phyloP scores from a whole-genome alignment of 768 basidiomycete genomes.

The Amanita thiersii region DNA sequence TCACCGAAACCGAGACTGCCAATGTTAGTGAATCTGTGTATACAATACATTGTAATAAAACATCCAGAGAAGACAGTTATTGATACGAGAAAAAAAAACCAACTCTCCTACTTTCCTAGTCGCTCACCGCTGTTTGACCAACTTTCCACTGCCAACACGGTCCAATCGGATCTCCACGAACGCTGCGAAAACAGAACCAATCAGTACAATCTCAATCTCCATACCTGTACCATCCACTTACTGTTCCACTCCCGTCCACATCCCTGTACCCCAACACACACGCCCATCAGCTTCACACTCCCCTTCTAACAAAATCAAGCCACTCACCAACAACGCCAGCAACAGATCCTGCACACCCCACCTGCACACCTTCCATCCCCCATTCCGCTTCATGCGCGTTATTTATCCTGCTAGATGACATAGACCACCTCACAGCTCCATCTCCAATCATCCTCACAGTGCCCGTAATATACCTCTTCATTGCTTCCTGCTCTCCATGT shows the following conservation, averaged over 20 bases:
- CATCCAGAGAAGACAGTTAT: too few relatives aligned
- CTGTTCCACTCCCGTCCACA: slow-evolving; percentile 47
- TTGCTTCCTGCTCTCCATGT: slow-evolving; percentile 16
- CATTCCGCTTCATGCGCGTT: slow-evolving; percentile 34
- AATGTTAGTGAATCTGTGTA: too few relatives aligned
- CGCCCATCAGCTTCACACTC: background rate
- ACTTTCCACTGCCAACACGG: slow-evolving; percentile 19
- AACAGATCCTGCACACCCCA: slow-evolving; percentile 47
- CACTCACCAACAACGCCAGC: slow-evolving; percentile 39
- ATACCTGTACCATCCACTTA: slow-evolving; percentile 22
- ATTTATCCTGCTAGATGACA: slow-evolving; percentile 27
- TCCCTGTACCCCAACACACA: slow-evolving; percentile 7
- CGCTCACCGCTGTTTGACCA: too few relatives aligned
- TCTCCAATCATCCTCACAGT: slow-evolving; percentile 40
- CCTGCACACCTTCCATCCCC: slow-evolving; percentile 48
- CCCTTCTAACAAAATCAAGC: too few relatives aligned
- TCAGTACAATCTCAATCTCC: slow-evolving; percentile 3
- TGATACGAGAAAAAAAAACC: too few relatives aligned
- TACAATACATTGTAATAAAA: too few relatives aligned
- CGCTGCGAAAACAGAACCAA: slow-evolving; percentile 2
- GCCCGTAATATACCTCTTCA: slow-evolving; percentile 30
- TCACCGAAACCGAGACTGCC: too few relatives aligned
- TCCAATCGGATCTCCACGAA: slow-evolving; percentile 32
- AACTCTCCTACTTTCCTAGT: too few relatives aligned
- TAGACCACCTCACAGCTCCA: slow-evolving; percentile 42